phyloP scores from a whole-genome alignment of 2,329 filamentous ascomycete species.

The Cryphonectria nitschkei region DNA sequence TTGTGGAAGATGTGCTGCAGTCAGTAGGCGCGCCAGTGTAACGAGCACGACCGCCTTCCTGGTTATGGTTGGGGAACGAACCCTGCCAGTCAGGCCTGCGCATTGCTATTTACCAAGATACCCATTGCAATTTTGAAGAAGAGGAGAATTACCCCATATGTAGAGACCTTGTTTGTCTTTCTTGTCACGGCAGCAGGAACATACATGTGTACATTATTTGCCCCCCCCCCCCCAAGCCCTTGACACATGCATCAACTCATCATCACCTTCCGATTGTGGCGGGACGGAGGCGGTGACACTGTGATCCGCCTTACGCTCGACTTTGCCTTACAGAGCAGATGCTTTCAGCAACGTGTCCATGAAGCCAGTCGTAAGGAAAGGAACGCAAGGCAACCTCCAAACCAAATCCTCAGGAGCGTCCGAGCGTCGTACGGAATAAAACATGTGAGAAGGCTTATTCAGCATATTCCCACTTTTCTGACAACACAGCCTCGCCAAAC shows the following conservation, averaged over 20 bases:
- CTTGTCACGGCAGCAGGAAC: background rate
- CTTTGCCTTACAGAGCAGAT: background rate
- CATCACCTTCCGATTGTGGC: background rate
- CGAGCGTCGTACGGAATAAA: background rate
- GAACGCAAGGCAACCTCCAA: constrained; percentile 1
- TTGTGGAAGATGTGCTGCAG: constrained; percentile 66
- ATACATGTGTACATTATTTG: background rate
- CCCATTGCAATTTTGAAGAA: background rate
- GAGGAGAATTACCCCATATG: background rate
- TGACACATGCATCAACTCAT: background rate
- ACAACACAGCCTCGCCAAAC: background rate
- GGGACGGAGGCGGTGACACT: background rate
- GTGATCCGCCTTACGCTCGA: background rate
- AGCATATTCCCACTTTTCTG: constrained; percentile 20
- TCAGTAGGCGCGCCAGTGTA: constrained; percentile 60
- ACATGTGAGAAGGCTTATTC: constrained; percentile 12
- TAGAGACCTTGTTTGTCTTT: background rate
- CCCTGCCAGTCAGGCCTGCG: background rate
- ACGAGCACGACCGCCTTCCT: constrained; percentile 2
- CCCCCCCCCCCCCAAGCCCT: background rate
- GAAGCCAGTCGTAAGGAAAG: background rate
- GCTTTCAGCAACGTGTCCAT: background rate
- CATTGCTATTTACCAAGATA: background rate
- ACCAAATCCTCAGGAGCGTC: background rate
- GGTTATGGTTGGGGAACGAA: background rate